Evolutionary conservation across 345 rosid genomes (phyloP), one percentile per base, ranked within the genome.

Genomic region (Rhizophora apiculata): DNA sequence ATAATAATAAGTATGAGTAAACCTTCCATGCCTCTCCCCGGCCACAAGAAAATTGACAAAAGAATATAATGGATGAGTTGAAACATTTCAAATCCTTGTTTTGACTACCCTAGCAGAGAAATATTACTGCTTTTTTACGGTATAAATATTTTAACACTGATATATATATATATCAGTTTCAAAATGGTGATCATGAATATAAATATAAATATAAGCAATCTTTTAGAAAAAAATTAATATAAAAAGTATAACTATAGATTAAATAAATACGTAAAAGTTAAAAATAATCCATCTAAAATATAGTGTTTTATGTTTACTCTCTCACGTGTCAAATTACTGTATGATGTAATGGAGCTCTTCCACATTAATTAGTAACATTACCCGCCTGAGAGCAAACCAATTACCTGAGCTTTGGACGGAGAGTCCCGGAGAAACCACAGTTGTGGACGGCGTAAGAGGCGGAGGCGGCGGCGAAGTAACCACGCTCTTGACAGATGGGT

Each of bases 331-430:
- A 3, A 39, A 11, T 10, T 39, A 43, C 18, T 43, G 49, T 43
- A 43, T 43, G 49, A 43, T 3, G 1, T 13, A 13, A 43, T 13
- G 49, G 49, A 43, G 49, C 18, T 43, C 4, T 18, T 43, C 49
- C 49, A 43, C 18, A 13, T 43, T 13, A 43, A 43, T 43, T 43
- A 43, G 49, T 13, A 13, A 55, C 30, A 24, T 55, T 3, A 22
- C 6, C 16, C 26, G 24, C 60, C 15, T 3, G 29, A 22, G 60
- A 27, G 16, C 52, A 30, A 64, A n/a, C 53, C 29, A 13, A 21
- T 55, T 65, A 89, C 92, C 95, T 75, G 92, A 80, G 72, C 89
- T 85, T 75, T 89, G 95, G 63, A 87, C 79, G 15, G 92, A 89
- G 43, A 84, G 65, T 51, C 84, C 88, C 19, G 95, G 88, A 52